phyloP scores from a whole-genome alignment of 495 filamentous ascomycete species.

The Aspergillus campestris region DNA sequence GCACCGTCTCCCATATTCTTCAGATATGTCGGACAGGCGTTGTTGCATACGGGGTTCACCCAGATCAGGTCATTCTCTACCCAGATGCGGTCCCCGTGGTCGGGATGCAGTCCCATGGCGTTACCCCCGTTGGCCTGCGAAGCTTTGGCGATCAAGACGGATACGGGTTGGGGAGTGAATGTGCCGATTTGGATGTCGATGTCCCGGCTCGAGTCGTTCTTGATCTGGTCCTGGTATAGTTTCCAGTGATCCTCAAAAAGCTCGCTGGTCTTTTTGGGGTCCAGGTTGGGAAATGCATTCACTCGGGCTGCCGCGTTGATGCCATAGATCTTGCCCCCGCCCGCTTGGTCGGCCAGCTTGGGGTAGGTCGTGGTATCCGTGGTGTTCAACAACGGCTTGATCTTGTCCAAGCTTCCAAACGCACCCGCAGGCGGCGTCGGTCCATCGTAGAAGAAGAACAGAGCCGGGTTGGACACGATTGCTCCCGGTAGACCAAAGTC shows the following conservation, averaged over 20 bases:
- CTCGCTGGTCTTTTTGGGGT: not conserved
- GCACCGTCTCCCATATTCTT: constrained; percentile 1
- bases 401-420: constrained; percentile 19
- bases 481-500: constrained; percentile 12
- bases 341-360: constrained; percentile 6
- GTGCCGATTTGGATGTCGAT: constrained; percentile 6
- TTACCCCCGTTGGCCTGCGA: constrained; percentile 2
- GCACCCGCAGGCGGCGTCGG: constrained; percentile 31
- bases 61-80: constrained; percentile 9
- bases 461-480: constrained; percentile 17
- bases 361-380: constrained; percentile 3
- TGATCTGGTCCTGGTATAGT: constrained; percentile 1
- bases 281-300: constrained; percentile 6
- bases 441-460: constrained; percentile 44
- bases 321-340: constrained; percentile 6
- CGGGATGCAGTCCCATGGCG: constrained; percentile 4
- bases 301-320: constrained; percentile 5
- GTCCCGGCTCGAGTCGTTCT: not conserved
- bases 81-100: constrained; percentile 8
- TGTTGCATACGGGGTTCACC: constrained; percentile 2
- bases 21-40: constrained; percentile 3
- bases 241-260: constrained; percentile 1
- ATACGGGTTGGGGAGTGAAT: constrained; percentile 6
- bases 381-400: constrained; percentile 1
- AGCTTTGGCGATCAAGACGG: constrained; percentile 1